Base-by-base conservation (phyloP, 768 basidiomycete species). In the Infundibulicybe gibba region DNA sequence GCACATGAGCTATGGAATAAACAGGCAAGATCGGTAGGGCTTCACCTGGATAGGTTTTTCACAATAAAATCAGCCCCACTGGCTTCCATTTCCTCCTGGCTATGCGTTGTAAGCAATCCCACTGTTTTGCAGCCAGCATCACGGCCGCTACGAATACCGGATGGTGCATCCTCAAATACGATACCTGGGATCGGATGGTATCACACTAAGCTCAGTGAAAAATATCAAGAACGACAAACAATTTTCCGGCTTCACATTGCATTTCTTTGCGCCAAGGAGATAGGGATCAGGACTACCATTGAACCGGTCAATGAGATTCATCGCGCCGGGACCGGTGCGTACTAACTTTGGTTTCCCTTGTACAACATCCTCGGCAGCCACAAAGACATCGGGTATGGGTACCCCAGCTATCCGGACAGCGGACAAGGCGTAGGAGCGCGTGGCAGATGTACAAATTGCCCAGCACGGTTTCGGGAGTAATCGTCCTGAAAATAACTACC, bases 81-180 rank as follows among this genome's bases (percentile, higher is more conserved):
- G 6, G 73, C 81, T 52, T 83, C 70, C 52, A 97, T 71, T 54
- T 85, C 79, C 48, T 81, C 79, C 43, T 79, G 71, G 19, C 75
- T 74, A 63, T 95, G 93, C 5, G 85, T 83, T 1, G 94, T 97
- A 49, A 90, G 72, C 21, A 97, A 67, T 1, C 81, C 95, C 41
- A 97, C 71, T 0, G 90, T 92, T 60, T 77, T 87, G 62, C 87
- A 85, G 12, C 95, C 94, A 5, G 92, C 90, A 0, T 84, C 78
- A 39, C 79, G 70, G 10, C 93, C 93, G 49, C 91, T 87, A 34
- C 70, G 71, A 55, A 97, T 74, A 15, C 94, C 94, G 13, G 81
- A 81, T 1, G 93, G 93, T 2, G 94, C 90, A 66, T 97, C 95
- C 61, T 95, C 93, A 30, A 97, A 78, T 13, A 97, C 94, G 40